Base-by-base conservation (phyloP, 2,329 filamentous ascomycete genomes). In the Pseudogymnoascus sp. region DNA sequence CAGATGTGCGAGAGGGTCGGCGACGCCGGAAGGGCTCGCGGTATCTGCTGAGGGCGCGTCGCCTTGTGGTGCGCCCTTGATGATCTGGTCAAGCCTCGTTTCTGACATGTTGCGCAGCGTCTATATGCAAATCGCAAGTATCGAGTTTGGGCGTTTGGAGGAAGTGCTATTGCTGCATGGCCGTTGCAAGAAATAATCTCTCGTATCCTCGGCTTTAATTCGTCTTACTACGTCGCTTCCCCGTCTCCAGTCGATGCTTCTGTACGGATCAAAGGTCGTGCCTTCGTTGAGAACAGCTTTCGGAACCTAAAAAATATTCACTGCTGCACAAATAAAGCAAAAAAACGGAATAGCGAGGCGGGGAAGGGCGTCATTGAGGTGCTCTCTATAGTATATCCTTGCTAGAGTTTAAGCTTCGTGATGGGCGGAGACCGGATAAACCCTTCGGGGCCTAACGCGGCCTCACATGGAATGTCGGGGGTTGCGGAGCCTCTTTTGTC, bases 61-160 rank as follows among this genome's bases (percentile, higher is more conserved):
- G 62, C 87, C 82, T 63, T 85, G 79, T 63, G 91, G 88, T 59
- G 90, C 87, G 71, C 92, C 93, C 78, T 97, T 97, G 77, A 97
- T 90, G 70, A 96, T 83, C 70, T 92, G 91, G 77, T 97, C 92
- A 29, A 74, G 66, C 60, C 69, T 55, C 48, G 48, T 33, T 55
- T 55, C 48, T 5, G 48, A 55, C 48, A 55, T 55, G 48, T 18
- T 55, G 48, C n/a, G 48, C 27, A 7, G 48, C 35, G 7, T 8
- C 29, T 55, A 55, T 35, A 6, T 33, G 27, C 48, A 55, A 55
- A 12, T 18, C 29, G 15, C 48, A 33, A 8, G 48, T 6, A 55
- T 55, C 48, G 48, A 55, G 48, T 35, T 55, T 29, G 48, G 29
- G 29, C 48, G 29, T 55, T 55, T 3, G 29, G 29, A 21, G 29